Base-by-base conservation (phyloP, 2,329 filamentous ascomycete species). In the Fusarium caatingaense region DNA sequence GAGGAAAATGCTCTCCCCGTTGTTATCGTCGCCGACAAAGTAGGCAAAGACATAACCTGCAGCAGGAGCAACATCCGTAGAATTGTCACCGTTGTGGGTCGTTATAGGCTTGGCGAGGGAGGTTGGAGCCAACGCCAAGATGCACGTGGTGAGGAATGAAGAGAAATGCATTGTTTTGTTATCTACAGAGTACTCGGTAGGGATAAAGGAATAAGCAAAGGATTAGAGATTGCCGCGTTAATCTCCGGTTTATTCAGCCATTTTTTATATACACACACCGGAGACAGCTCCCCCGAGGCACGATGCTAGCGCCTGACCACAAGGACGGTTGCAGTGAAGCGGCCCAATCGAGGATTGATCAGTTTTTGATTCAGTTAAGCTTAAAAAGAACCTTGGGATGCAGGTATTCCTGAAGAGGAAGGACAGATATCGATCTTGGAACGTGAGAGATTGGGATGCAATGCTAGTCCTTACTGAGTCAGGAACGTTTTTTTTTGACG, bases 41-140 rank as follows among this genome's bases (percentile, higher is more conserved):
- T 65, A 66, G 4, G 46, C 18, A 46, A 60, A 65, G 6, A 48
- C 54, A 5, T 65, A 59, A 2, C 61, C 60, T 20, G 28, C 20
- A 20, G 40, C 41, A 46, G 28, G 16, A 20, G 40, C 41, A 46
- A 18, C 28, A 21, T 42, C 27, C 20, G 41, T 32, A 18, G 42
- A 56, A 11, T 56, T 37, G 34, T 37, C 34, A 37, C 34, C 5
- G 23, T 8, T 56, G 53, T 56, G 40, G 42, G 27, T 21, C 51
- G 20, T 16, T 27, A 34, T 48, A 47, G 58, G 60, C 58, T 59
- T 58, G 59, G 44, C 44, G 37, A 49, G 18, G 11, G 44, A 48
- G 32, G 49, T 51, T 21, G 49, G 49, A 53, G 32, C n/a, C 54
- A 56, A 30, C 20, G 54, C 54, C 54, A 56, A 56, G 44, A 56